These are phyloP conservation scores for Trypanosoma boissoni DNA, from an alignment of 208 protist species.

Conservation along the genomic window DNA sequence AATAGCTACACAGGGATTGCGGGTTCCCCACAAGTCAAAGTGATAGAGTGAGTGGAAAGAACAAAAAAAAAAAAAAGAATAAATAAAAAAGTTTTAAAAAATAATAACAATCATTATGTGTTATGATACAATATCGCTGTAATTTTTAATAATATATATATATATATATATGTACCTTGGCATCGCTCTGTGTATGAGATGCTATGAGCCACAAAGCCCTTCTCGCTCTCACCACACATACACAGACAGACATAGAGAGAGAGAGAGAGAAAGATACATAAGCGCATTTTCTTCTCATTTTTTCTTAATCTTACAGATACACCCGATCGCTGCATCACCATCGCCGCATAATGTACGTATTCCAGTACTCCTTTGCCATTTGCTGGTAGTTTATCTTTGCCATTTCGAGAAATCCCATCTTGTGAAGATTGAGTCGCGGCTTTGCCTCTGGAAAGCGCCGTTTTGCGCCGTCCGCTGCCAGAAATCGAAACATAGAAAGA, in stretches of 20 bases:
- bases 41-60: slow-evolving; percentile 2
- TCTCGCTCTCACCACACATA: slow-evolving; percentile 1
- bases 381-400: slow-evolving; percentile 84
- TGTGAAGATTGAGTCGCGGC: slow-evolving; percentile 79
- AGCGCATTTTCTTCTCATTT: slow-evolving; percentile 3
- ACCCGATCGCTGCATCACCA: slow-evolving; percentile 40
- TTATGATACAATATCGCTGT: slow-evolving; percentile 2
- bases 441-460: slow-evolving; percentile 84
- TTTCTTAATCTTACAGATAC: background rate
- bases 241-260: slow-evolving; percentile 7
- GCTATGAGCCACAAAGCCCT: too few species aligned
- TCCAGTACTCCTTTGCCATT: slow-evolving; percentile 90
- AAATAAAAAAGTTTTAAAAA: slow-evolving; percentile 15
- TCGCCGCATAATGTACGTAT: slow-evolving; percentile 80
- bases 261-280: background rate
- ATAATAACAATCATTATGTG: background rate
- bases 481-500: slow-evolving; percentile 80
- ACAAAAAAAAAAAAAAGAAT: slow-evolving; percentile 16
- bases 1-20: background rate
- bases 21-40: background rate
- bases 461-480: slow-evolving; percentile 73
- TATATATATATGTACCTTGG: too few species aligned
- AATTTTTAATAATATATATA: too few species aligned
- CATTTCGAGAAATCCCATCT: slow-evolving; percentile 89
- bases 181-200: too few species aligned